Conservation (phyloP, 495 filamentous ascomycete species). For the Penicillium flavigenum region DNA sequence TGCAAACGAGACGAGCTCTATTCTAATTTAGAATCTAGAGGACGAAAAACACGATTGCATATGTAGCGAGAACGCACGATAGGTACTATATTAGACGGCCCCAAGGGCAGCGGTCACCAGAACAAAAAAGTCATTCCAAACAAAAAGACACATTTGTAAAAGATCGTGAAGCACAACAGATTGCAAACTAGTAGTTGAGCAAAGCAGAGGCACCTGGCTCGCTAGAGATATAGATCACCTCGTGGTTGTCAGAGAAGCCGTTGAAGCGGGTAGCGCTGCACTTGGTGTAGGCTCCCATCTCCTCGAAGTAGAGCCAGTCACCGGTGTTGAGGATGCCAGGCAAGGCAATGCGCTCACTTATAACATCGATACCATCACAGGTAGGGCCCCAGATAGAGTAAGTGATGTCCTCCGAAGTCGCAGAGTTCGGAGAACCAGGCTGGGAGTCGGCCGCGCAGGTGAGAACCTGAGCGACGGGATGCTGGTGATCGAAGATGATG, state of each 20-base stretch:
- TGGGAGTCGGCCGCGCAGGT: constrained; percentile 54
- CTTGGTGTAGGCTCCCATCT: constrained; percentile 98
- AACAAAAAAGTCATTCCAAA: constrained; percentile 7
- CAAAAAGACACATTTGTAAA: constrained; percentile 7
- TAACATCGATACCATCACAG: constrained; percentile 95
- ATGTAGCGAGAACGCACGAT: constrained; percentile 14
- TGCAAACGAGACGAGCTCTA: constrained; percentile 2
- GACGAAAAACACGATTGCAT: background rate
- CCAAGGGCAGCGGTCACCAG: background rate
- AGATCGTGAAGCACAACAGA: constrained; percentile 6
- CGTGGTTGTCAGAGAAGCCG: constrained; percentile 90
- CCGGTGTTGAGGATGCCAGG: constrained; percentile 75
- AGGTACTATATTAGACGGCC: constrained; percentile 7
- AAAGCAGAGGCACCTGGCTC: constrained; percentile 83
- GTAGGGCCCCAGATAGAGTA: constrained; percentile 99
- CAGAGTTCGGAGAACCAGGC: constrained; percentile 49
- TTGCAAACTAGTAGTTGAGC: constrained; percentile 49
- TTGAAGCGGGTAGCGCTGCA: constrained; percentile 98
- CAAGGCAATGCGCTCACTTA: constrained; percentile 73
- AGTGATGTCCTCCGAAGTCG: constrained; percentile 45
- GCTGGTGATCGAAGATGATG: constrained; percentile 98
- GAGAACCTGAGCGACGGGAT: constrained; percentile 80
- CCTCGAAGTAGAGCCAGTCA: constrained; percentile 97
- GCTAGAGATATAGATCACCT: constrained; percentile 90
- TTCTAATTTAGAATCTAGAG: background rate